Base-by-base conservation (phyloP, 805 yeast species). In the Tetrapisispora iriomotensis region DNA sequence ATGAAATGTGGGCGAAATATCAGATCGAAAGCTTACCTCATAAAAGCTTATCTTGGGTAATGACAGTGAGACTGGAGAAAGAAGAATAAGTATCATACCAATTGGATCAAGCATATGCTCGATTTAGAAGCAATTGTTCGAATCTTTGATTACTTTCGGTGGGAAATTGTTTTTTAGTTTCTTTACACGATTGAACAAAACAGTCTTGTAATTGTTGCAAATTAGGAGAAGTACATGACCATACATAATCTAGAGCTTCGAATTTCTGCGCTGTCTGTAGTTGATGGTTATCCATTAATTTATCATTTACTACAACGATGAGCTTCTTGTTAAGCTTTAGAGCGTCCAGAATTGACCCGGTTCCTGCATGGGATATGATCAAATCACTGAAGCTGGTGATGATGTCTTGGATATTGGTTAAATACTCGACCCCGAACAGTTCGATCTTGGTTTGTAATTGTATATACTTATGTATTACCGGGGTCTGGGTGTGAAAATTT, bases 241-340 rank as follows among this genome's bases (percentile, higher is more conserved):
- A 40, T 1, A 58, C 48, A 29, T 61, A 56, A 1, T 64, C 62
- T 30, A 54, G 37, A 1, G 51, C 32, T 10, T 58, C 65, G 34
- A 82, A 66, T 37, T 71, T 76, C n/a, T 56, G 51, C 0, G 95
- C 92, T 7, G 84, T 77, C 44, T 88, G 90, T 14, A 61, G 46
- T 56, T 88, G 96, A 56, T 88, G 96, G 54, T 87, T 84, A 55
- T 84, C 84, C 84, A 85, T 82, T n/a, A 92, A 68, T 5, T 58
- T 48, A 9, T 71, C 70, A 56, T 90, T 90, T 8, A 78, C 73
- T 22, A 86, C 80, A 6, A 82, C 87, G 1, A 88, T 63, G 40
- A 86, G 61, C 19, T 71, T 74, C 52, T 75, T 79, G 1, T 60
- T 39, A 13, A 60, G 41, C 18, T 92, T 67, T 27, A 86, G 59